A percentile compares a stretch with the other conserved stretches of the same genome.
Conservation (phyloP, 1,284 basidiomycete genomes). For the Malassezia sp. region DNA sequence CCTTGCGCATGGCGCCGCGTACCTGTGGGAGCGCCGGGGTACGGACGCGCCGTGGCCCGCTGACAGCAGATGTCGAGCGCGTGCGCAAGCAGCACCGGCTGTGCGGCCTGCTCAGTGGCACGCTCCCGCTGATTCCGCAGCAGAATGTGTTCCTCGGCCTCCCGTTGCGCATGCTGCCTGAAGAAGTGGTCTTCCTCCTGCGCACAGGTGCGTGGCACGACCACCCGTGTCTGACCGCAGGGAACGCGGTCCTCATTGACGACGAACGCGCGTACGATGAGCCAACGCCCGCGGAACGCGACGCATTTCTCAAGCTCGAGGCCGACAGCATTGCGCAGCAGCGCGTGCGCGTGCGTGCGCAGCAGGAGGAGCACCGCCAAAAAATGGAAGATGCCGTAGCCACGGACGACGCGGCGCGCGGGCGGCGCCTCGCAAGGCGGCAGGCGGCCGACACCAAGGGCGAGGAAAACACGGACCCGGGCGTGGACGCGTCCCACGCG, state of each 20-base stretch:
- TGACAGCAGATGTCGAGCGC: conserved; percentile 7
- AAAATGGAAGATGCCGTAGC: conserved; percentile 16
- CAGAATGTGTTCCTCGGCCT: conserved; percentile 92
- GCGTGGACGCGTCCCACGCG: conserved; percentile 40
- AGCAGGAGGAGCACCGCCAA: conserved; percentile 52
- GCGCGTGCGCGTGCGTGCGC: conserved; percentile 1
- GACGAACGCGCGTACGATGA: conserved; percentile 57
- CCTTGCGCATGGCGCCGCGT: conserved; percentile 9
- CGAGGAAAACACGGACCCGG: conserved; percentile 49
- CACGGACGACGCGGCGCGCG: conserved; percentile 47
- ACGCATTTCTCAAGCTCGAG: conserved; percentile 5
- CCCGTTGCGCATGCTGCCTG: conserved; percentile 74
- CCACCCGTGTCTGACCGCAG: conserved; percentile 49
- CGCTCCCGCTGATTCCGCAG: conserved; percentile 83
- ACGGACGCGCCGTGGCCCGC: not conserved
- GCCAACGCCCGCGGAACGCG: conserved; percentile 49
- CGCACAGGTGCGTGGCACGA: conserved; percentile 55
- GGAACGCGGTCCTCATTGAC: conserved; percentile 64
- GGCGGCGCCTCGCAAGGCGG: conserved; percentile 48
- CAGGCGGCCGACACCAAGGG: conserved; percentile 45
- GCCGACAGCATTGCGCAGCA: conserved; percentile 3
- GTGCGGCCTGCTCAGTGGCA: conserved; percentile 57
- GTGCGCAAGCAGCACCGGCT: conserved; percentile 12
- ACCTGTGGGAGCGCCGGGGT: conserved; percentile 8
- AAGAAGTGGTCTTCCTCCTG: conserved; percentile 79